Evolutionary conservation across 1,284 basidiomycete genomes (phyloP).

Genomic region (Pseudozyma hubeiensis): DNA sequence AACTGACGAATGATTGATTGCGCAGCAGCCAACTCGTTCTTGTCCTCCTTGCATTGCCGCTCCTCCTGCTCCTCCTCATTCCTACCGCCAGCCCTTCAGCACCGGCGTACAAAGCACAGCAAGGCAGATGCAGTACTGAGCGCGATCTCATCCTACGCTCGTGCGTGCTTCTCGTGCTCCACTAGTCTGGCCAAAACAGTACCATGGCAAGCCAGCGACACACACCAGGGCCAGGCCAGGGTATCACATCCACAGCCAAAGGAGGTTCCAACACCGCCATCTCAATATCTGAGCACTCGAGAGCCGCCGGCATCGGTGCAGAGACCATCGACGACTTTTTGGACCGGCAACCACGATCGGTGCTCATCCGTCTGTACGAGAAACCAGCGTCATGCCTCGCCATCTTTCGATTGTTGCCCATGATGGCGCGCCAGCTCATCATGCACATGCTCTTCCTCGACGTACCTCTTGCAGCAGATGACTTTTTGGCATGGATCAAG

Average conservation of each 20-base stretch:
- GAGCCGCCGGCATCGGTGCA: conserved; percentile 50
- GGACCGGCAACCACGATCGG: conserved; percentile 84
- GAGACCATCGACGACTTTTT: conserved; percentile 76
- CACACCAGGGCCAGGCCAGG: conserved; percentile 39
- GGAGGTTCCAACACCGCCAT: conserved; percentile 24
- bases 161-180: not conserved
- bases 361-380: conserved; percentile 85
- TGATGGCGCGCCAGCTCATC: conserved; percentile 87
- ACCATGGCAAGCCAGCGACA: conserved; percentile 26
- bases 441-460: conserved; percentile 94
- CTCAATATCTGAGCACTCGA: conserved; percentile 37
- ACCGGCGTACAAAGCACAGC: not conserved
- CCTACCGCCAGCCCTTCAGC: not conserved
- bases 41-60: not conserved
- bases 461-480: conserved; percentile 76
- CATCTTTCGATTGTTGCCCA: conserved; percentile 87
- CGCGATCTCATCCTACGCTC: not conserved
- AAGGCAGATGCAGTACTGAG: conserved; percentile 9
- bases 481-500: conserved; percentile 86
- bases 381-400: conserved; percentile 92
- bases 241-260: conserved; percentile 35
- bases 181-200: not conserved
- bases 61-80: not conserved
- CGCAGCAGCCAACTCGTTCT: conserved; percentile 14
- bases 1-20: conserved; percentile 9